phyloP scores from a whole-genome alignment of 306 rosid species.

The Inga laurina region DNA sequence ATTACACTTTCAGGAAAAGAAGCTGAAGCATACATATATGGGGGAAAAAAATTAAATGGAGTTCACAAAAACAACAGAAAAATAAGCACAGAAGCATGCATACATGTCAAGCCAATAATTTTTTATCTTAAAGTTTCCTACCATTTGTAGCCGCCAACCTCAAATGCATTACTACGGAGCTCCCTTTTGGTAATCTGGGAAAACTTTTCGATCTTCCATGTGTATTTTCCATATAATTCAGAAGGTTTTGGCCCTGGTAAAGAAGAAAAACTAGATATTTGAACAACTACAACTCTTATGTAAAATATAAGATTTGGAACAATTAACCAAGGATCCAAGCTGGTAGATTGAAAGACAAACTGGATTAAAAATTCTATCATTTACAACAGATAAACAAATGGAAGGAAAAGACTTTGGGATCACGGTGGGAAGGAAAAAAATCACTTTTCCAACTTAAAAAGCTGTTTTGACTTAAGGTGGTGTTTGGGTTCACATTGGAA shows the following conservation, averaged over 20 bases:
- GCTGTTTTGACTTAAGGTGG: no score
- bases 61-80: conserved; percentile 6
- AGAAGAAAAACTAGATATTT: conserved; percentile 20
- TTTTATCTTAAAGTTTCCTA: conserved; percentile 39
- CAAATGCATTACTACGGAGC: conserved; percentile 94
- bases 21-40: conserved; percentile 11
- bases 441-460: no score
- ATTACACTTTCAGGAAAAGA: conserved; percentile 28
- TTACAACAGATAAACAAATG: background rate
- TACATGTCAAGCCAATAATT: conserved; percentile 4
- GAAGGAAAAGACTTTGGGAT: no score
- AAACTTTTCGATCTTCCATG: conserved; percentile 98
- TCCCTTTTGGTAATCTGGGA: conserved; percentile 96
- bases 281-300: background rate
- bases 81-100: background rate
- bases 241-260: conserved; percentile 86
- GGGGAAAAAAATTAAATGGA: background rate
- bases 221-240: conserved; percentile 80
- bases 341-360: background rate
- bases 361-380: conserved; percentile 12
- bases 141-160: conserved; percentile 99
- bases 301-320: conserved; percentile 23
- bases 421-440: no score
- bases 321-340: conserved; percentile 15
- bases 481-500: no score